Evolutionary conservation across 495 filamentous ascomycete genomes (phyloP), one percentile per base, ranked within the genome.

Genomic region (Neurospora tetraspora): DNA sequence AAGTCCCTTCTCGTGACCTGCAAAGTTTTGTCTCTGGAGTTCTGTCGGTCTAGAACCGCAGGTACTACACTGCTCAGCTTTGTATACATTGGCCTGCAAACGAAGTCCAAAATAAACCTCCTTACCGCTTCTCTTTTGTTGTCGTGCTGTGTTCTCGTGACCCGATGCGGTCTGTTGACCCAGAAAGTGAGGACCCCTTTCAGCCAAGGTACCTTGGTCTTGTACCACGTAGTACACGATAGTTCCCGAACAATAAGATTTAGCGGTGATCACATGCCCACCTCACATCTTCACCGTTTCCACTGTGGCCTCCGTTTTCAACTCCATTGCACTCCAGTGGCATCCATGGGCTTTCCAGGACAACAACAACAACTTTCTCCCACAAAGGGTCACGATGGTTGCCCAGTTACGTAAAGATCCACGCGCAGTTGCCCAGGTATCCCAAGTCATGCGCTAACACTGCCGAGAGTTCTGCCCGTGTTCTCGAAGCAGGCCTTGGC

Each of bases 331-430:
- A 31, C 23, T 59, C 47, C n/a, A n/a, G n/a, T n/a, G n/a, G n/a
- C n/a, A n/a, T n/a, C n/a, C 20, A 47, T 23, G 45, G 45, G 3
- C 8, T 20, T 47, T 47, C 47, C 23, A 61, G 53, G 70, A 69
- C 43, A 69, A 42, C 47, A 53, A 47, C 34, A 4, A 69, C 31
- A 36, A 36, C 31, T 45, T 73, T 65, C 65, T 71, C 43, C 65
- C 45, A 42, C 69, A 23, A 40, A n/a, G 72, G 71, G 73, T 78
- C 71, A 75, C 72, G 59, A 68, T 75, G 72, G 45, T 71, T 9
- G 76, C 42, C 37, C 39, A 65, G 77, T 78, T 78, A 78, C 77
- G 77, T 77, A 78, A 77, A 71, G 72, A 38, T 34, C 73, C 75
- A 72, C 69, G 47, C 47, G 70, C 71, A 23, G 23, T 65, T 43